These are phyloP conservation scores for Alisma plantagoaquatica DNA, from an alignment of 106 monocot species.

Conservation along the genomic window DNA sequence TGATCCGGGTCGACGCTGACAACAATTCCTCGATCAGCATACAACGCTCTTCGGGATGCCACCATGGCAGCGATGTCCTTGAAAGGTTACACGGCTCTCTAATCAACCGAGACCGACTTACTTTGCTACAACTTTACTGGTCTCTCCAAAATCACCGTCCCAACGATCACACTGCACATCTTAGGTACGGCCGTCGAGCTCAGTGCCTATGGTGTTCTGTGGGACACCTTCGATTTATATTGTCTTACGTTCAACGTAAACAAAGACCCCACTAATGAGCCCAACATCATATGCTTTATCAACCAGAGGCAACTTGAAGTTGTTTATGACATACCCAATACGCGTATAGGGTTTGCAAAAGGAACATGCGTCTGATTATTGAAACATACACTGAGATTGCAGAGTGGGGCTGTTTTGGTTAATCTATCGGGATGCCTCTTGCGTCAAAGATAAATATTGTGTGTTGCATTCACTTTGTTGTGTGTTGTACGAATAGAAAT, in stretches of 20 bases:
- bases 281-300: too few species aligned
- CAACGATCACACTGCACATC: conserved; percentile 7
- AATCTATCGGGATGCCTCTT: too few species aligned
- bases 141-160: neutral
- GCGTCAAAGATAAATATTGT: too few species aligned
- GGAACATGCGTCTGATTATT: conserved; percentile 5
- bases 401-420: too few species aligned
- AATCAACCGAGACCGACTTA: neutral
- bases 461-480: too few species aligned
- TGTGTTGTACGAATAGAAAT: too few species aligned
- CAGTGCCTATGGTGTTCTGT: neutral
- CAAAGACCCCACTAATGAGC: neutral
- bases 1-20: conserved; percentile 65
- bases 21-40: conserved; percentile 33
- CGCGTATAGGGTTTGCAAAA: conserved; percentile 1
- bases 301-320: conserved; percentile 15
- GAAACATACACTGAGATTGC: too few species aligned
- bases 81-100: conserved; percentile 8
- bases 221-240: neutral
- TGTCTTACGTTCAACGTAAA: conserved; percentile 16
- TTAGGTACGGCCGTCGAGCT: neutral
- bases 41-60: conserved; percentile 15
- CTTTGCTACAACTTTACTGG: conserved; percentile 10
- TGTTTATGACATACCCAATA: conserved; percentile 6
- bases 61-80: conserved; percentile 13